Conservation (phyloP, 2,329 filamentous ascomycete genomes). For the Septoria petroselini region DNA sequence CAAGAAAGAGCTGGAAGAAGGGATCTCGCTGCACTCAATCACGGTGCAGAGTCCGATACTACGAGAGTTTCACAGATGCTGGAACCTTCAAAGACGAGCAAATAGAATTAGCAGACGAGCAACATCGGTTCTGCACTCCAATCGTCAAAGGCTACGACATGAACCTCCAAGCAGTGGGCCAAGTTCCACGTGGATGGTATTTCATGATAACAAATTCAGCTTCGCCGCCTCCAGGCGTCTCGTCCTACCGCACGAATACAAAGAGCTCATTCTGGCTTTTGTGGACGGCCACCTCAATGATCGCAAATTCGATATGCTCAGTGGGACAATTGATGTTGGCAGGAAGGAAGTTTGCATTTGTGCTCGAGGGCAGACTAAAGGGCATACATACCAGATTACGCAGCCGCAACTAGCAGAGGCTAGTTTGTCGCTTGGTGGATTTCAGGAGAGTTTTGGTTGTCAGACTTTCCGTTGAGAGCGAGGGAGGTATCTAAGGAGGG, state of each 20-base stretch:
- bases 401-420: no score
- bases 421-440: no score
- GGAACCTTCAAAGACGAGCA: neutral
- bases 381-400: no score
- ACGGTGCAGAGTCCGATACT: constrained; percentile 62
- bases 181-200: constrained; percentile 43
- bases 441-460: no score
- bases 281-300: constrained; percentile 20
- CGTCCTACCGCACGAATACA: constrained; percentile 42
- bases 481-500: no score
- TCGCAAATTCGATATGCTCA: no score
- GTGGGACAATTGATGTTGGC: no score
- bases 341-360: no score
- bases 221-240: constrained; percentile 48
- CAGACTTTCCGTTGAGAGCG: no score
- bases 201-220: constrained; percentile 46
- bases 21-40: constrained; percentile 57
- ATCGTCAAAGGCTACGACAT: constrained; percentile 40
- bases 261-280: constrained; percentile 20
- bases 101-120: constrained; percentile 29
- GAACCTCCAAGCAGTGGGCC: constrained; percentile 45
- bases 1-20: constrained; percentile 22
- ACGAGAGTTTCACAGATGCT: constrained; percentile 46
- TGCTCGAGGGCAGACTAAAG: no score
- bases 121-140: constrained; percentile 38